Evolutionary conservation across 805 yeast genomes (phyloP).

Genomic region (Ogataea thermomethanolica): DNA sequence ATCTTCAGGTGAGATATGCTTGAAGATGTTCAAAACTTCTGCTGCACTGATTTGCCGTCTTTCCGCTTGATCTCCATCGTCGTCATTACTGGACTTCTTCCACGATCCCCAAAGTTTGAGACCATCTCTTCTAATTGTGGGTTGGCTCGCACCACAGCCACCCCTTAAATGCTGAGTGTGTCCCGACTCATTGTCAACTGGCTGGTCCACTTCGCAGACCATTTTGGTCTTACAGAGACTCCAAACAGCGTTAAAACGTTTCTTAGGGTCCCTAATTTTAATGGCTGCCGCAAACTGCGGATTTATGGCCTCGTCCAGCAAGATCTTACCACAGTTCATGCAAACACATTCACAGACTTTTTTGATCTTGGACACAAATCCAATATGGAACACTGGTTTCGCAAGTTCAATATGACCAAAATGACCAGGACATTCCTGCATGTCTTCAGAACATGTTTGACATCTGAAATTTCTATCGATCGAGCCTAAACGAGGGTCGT

Average conservation of each 20-base stretch:
- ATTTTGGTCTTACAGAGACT: constrained; percentile 82
- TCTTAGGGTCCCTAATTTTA: constrained; percentile 87
- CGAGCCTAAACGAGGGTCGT: constrained; percentile 95
- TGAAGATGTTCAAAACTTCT: constrained; percentile 87
- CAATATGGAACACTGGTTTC: constrained; percentile 97
- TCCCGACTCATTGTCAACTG: constrained; percentile 49
- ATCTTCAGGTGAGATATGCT: constrained; percentile 85
- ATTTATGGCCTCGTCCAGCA: constrained; percentile 75
- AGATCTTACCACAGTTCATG: constrained; percentile 96
- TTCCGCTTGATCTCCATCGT: constrained; percentile 88
- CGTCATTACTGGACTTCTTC: constrained; percentile 77
- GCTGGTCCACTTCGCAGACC: constrained; percentile 92
- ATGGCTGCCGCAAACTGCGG: constrained; percentile 83
- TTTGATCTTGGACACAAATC: constrained; percentile 88
- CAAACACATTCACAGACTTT: constrained; percentile 95
- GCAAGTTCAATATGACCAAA: constrained; percentile 98
- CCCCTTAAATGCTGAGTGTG: constrained; percentile 58
- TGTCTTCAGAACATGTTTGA: constrained; percentile 98
- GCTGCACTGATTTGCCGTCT: constrained; percentile 82
- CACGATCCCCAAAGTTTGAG: constrained; percentile 96
- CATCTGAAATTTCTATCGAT: constrained; percentile 96
- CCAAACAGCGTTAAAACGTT: constrained; percentile 97
- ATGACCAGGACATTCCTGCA: constrained; percentile 99
- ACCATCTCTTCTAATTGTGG: constrained; percentile 94
- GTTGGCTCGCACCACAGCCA: constrained; percentile 97